Evolutionary conservation across 768 basidiomycete species (phyloP), one percentile per base, ranked within the genome.

Genomic region (Tylopilus intermedius): DNA sequence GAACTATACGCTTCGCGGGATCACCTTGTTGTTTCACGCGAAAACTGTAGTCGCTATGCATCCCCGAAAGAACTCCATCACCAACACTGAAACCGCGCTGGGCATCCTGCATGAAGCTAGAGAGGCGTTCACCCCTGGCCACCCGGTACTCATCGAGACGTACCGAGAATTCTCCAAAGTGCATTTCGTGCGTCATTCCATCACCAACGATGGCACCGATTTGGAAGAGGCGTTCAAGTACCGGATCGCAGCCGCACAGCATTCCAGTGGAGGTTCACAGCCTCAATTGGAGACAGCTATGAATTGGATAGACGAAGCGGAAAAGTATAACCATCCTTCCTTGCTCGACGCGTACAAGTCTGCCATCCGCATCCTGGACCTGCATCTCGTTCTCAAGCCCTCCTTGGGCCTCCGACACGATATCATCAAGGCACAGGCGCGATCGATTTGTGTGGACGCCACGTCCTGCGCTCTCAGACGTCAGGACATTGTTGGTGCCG

Each of bases 381-480:
- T 58, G 1, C 58, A 59, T 50, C 51, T 65, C 14, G 49, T 53
- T 37, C 56, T 56, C 4, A 57, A 61, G 27, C 55, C 55, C 7
- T 53, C 59, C 9, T 26, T 53, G 49, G 27, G 53, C n/a, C 43
- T 50, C 32, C 61, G 57, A 21, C 52, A 63, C 9, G 35, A 53
- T 30, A 55, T 61, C 4, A 54, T 64, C 29, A 58, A 54, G 51
- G 35, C 30, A 1, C 45, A 35, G 6, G 50, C 56, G n/a, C 9
- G n/a, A 27, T 53, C 61, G 8, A 37, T 64, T 22, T 64, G 59
- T 38, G 52, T 52, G 13, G 64, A 68, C 46, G 67, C 69, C 4
- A 66, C 62, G 0, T 57, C 63, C 8, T 62, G 60, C 21, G 69
- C 68, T 7, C 61, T 67, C 32, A 49, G 56, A 29, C 21, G 47